Percentiles rank a stretch among this genome's conserved stretches.
Evolutionary conservation across 495 filamentous ascomycete genomes (phyloP).

Genomic region (Xylaria palmicola): DNA sequence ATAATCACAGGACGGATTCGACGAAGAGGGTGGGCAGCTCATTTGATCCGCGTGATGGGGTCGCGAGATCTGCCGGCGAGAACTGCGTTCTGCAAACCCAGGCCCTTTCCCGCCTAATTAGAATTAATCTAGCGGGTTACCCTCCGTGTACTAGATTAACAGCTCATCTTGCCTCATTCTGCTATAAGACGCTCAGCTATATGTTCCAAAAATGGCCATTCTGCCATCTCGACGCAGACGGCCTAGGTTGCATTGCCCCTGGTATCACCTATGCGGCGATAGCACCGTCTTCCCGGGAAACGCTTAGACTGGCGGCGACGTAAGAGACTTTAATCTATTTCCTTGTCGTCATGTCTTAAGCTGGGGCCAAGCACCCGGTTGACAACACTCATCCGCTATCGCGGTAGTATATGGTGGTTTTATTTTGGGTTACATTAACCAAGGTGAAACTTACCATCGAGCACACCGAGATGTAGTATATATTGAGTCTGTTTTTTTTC

Average conservation of each 20-base stretch:
- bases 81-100: slow-evolving; percentile 5
- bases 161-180: slow-evolving; percentile 12
- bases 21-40: not conserved
- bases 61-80: slow-evolving; percentile 23
- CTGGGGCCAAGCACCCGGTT: slow-evolving; percentile 3
- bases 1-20: not conserved
- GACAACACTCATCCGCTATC: not conserved
- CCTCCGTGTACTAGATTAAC: slow-evolving; percentile 23
- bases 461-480: not conserved
- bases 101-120: slow-evolving; percentile 30
- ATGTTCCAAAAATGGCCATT: not conserved
- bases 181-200: not conserved
- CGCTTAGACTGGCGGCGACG: not conserved
- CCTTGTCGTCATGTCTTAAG: slow-evolving; percentile 3
- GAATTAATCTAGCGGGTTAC: slow-evolving; percentile 23
- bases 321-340: not conserved
- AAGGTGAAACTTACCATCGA: not conserved
- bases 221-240: not conserved
- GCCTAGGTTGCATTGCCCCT: not conserved
- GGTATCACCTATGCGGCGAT: not conserved
- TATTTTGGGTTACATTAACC: not conserved
- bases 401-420: not conserved
- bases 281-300: not conserved
- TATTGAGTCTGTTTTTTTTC: not conserved
- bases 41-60: not conserved